Base-by-base conservation (phyloP, 306 rosid species). In the Vachellia pachyceras region DNA sequence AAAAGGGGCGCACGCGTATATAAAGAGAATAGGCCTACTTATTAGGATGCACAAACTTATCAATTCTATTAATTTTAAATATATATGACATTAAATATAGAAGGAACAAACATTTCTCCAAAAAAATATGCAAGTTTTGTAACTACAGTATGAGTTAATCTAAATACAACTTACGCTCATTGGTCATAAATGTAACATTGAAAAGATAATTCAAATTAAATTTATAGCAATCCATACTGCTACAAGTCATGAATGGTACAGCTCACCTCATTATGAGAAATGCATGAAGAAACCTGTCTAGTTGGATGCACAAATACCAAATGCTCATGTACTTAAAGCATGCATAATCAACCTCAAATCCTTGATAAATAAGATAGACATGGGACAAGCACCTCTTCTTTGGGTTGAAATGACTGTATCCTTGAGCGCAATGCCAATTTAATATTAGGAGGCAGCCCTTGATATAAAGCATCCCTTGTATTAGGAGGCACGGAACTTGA, bases 401-500 rank as follows among this genome's bases (percentile, higher is more conserved):
- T 90, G 23, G 85, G 84, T 74, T 96, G 98, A 91, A 95, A 92
- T 69, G 94, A 84, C 78, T 73, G 94, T 76, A 93, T 72, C 78
- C 91, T 90, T 61, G 94, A 82, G 77, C 98, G 97, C 84, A 96
- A 70, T 74, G 97, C 92, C 35, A 97, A 82, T 89, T 96, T 96
- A 73, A 96, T 90, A 78, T 83, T 84, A 57, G 97, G 98, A 1
- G 99, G 99, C 76, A 96, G 86, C 82, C 98, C 98, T 77, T 93
- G 98, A 90, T 96, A 96, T 73, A 96, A 84, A 52, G 94, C 90
- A 89, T 96, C 99, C 85, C 98, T 91, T 37, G 97, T 96, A 82
- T 93, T 96, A 29, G 97, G 94, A 83, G 97, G 97, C 83, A 96
- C 91, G 63, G 98, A 93, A 90, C 97, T 92, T 67, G 99, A 89